These are phyloP conservation scores for Tylopilus subfusipes DNA, from an alignment of 768 basidiomycete genomes.

Conservation along the genomic window DNA sequence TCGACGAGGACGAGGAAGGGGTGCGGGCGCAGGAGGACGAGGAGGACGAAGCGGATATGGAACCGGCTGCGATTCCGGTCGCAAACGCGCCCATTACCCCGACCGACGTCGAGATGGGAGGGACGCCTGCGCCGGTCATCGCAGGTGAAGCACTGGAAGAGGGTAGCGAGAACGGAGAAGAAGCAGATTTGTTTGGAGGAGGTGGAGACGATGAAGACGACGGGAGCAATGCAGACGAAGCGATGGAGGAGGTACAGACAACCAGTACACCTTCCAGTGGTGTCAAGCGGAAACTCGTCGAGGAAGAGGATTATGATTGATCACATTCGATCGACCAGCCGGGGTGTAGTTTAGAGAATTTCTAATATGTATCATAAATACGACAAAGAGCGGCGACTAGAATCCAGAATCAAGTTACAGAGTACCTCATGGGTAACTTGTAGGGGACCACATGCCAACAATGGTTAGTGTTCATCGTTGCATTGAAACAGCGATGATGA, in stretches of 20 bases:
- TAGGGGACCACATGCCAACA: background rate
- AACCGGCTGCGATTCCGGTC: conserved; percentile 52
- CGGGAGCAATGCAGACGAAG: conserved; percentile 50
- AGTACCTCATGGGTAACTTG: background rate
- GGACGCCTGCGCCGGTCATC: conserved; percentile 31
- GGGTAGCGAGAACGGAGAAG: conserved; percentile 69
- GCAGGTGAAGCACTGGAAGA: conserved; percentile 47
- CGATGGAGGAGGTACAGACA: conserved; percentile 72
- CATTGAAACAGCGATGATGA: conserved; percentile 42
- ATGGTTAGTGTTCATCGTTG: conserved; percentile 21
- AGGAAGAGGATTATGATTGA: conserved; percentile 85
- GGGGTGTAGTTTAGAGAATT: conserved; percentile 11
- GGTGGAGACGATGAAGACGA: conserved; percentile 77
- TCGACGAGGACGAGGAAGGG: conserved; percentile 46
- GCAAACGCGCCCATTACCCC: conserved; percentile 41
- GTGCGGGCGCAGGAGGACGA: conserved; percentile 49
- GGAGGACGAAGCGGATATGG: conserved; percentile 62
- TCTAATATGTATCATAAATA: conserved; percentile 33
- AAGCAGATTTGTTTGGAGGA: conserved; percentile 70
- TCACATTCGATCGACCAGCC: background rate
- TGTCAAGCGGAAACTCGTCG: conserved; percentile 74
- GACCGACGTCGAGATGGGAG: conserved; percentile 58
- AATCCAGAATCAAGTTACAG: background rate
- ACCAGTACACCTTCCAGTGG: conserved; percentile 57
- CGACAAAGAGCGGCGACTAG: conserved; percentile 3